Evolutionary conservation across 208 protist genomes (phyloP).

Genomic region (Blechomonas ayalai): DNA sequence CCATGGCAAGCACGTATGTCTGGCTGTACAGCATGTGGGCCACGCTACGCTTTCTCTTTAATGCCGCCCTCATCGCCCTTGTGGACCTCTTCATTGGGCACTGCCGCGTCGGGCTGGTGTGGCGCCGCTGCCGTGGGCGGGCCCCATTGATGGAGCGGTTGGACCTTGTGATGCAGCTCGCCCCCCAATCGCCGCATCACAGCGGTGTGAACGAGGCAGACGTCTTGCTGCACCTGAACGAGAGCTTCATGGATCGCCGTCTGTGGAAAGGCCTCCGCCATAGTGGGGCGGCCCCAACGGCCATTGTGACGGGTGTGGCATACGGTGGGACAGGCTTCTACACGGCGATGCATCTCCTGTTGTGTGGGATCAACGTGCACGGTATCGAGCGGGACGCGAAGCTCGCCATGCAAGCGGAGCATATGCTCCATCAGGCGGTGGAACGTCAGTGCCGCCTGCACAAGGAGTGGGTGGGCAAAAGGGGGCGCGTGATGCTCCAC

Average conservation of each 20-base stretch:
- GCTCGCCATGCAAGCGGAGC: constrained; percentile 17
- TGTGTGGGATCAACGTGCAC: constrained; percentile 67
- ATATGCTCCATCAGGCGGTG: constrained; percentile 30
- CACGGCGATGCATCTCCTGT: constrained; percentile 47
- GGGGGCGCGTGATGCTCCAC: constrained; percentile 34
- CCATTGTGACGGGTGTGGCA: constrained; percentile 53
- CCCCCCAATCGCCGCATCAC: constrained; percentile 33
- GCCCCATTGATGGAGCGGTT: constrained; percentile 31
- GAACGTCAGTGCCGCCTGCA: constrained; percentile 52
- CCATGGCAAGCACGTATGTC: too few relatives aligned
- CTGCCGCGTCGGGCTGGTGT: constrained; percentile 33
- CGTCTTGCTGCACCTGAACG: constrained; percentile 46
- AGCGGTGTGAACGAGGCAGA: constrained; percentile 21
- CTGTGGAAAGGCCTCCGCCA: constrained; percentile 45
- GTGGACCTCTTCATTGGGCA: constrained; percentile 61
- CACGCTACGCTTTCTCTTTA: constrained; percentile 48
- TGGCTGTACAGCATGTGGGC: too few relatives aligned
- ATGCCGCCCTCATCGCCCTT: constrained; percentile 32
- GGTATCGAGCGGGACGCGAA: constrained; percentile 29
- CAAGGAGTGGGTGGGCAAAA: constrained; percentile 39
- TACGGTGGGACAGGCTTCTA: constrained; percentile 71
- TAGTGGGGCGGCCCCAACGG: constrained; percentile 23
- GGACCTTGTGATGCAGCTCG: constrained; percentile 64
- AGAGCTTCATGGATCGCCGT: constrained; percentile 41
- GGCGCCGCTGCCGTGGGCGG: constrained; percentile 22